These are phyloP conservation scores for Mentha longifolia DNA, from an alignment of 257 asterid species.

Conservation along the genomic window DNA sequence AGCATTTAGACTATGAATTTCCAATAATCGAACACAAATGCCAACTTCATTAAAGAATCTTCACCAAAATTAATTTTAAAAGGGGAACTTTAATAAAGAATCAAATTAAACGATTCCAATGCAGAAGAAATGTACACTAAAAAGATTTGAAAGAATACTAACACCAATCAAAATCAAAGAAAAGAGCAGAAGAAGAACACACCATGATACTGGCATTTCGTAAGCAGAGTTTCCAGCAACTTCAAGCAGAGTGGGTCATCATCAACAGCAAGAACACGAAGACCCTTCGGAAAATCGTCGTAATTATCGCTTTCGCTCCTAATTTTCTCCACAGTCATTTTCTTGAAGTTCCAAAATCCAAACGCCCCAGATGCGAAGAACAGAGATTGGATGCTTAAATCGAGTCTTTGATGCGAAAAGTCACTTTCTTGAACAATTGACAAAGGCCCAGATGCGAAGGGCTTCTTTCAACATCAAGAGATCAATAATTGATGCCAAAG, in stretches of 20 bases:
- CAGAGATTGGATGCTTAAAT: slow-evolving; percentile 30
- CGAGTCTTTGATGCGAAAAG: slow-evolving; percentile 28
- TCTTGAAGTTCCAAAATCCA: slow-evolving; percentile 21
- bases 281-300: slow-evolving; percentile 59
- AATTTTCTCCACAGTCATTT: slow-evolving; percentile 52
- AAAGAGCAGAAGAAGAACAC: slow-evolving; percentile 8
- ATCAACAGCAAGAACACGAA: slow-evolving; percentile 75
- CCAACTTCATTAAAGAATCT: too few relatives aligned
- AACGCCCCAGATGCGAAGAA: slow-evolving; percentile 36
- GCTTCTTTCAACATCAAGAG: slow-evolving; percentile 29
- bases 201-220: slow-evolving; percentile 73
- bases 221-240: slow-evolving; percentile 59
- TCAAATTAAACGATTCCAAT: slow-evolving; percentile 15
- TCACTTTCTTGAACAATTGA: slow-evolving; percentile 36
- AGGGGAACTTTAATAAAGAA: neutral
- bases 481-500: slow-evolving; percentile 31
- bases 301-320: slow-evolving; percentile 37
- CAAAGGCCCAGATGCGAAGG: slow-evolving; percentile 45
- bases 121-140: neutral
- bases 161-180: slow-evolving; percentile 3
- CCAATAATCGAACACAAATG: neutral
- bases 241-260: slow-evolving; percentile 66
- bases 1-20: slow-evolving; percentile 1
- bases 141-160: neutral
- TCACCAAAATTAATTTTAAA: slow-evolving; percentile 12